Base-by-base conservation (phyloP, 768 basidiomycete species). In the Mycena kentingensis region DNA sequence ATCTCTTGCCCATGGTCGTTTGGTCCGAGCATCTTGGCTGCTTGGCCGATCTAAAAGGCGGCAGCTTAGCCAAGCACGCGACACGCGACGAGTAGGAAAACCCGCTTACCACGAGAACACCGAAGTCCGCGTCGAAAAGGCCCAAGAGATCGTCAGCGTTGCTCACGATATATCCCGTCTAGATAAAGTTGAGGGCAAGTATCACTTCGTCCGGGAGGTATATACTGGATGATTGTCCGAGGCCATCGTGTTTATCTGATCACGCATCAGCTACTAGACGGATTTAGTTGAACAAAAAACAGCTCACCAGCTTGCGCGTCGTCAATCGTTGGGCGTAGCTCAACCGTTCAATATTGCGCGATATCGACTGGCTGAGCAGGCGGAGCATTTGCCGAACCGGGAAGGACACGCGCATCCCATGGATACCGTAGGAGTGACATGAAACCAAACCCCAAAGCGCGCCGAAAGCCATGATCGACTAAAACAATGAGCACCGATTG, bases 371-470 rank as follows among this genome's bases (percentile, higher is more conserved):
- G 60, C 85, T 87, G 41, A 92, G 73, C 8, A 92, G 78, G 18
- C 87, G 80, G 42, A 92, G 77, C 78, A 92, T 89, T 65, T 91
- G 89, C 21, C 90, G 80, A 5, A 91, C 84, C 3, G 88, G 87
- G 70, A 92, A 91, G 2, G 90, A 89, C 5, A 92, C 88, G 10
- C 91, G 81, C 83, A 90, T 89, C n/a, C 90, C 89, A 55, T 79
- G 76, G 11, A 73, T 55, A 1, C 90, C 90, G 58, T 91, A 93
- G 0, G 84, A 82, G 64, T 90, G 89, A 61, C 87, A 89, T 5
- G 85, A 77, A 44, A 90, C 83, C 11, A 93, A 74, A 31, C 90
- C 90, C 90, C 90, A 93, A 1, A 92, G 71, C 18, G 81, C 74
- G 26, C 84, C 87, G 60, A 90, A 93, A 0, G 87, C 86, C 68